Evolutionary conservation across 2,329 filamentous ascomycete species (phyloP).

Genomic region (Stagonosporopsis rhizophila): DNA sequence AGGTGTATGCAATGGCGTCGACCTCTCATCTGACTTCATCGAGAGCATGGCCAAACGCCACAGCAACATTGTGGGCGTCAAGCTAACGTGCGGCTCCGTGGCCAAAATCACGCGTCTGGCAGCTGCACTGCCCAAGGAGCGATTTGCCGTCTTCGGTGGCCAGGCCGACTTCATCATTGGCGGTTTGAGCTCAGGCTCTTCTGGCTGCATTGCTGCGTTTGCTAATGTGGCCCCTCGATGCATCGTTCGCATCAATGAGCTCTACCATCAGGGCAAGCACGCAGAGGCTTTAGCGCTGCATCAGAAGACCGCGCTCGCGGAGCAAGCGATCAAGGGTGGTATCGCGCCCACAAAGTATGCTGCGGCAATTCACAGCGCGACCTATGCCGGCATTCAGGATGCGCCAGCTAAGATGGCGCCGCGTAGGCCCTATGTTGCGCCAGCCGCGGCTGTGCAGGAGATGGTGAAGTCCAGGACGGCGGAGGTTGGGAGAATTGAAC

Average conservation of each 20-base stretch:
- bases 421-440: constrained; percentile 27
- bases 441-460: constrained; percentile 18
- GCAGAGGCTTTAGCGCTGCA: constrained; percentile 67
- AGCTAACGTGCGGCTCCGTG: constrained; percentile 73
- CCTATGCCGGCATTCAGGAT: constrained; percentile 58
- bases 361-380: constrained; percentile 65
- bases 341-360: constrained; percentile 72
- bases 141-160: constrained; percentile 73
- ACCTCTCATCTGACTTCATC: constrained; percentile 71
- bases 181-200: constrained; percentile 59
- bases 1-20: constrained; percentile 68
- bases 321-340: constrained; percentile 68
- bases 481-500: constrained; percentile 29
- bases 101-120: constrained; percentile 74
- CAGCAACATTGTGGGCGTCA: constrained; percentile 70
- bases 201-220: constrained; percentile 64
- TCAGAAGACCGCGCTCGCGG: constrained; percentile 66
- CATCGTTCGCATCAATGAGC: constrained; percentile 63
- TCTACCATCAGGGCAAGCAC: constrained; percentile 63
- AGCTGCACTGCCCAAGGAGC: constrained; percentile 55
- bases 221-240: constrained; percentile 63
- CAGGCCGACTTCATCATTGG: constrained; percentile 73
- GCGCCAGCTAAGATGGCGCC: constrained; percentile 25
- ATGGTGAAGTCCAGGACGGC: constrained; percentile 24
- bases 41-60: constrained; percentile 60